phyloP scores from a whole-genome alignment of 108 stramenopile genomes.

The Discostella stelligeroides region DNA sequence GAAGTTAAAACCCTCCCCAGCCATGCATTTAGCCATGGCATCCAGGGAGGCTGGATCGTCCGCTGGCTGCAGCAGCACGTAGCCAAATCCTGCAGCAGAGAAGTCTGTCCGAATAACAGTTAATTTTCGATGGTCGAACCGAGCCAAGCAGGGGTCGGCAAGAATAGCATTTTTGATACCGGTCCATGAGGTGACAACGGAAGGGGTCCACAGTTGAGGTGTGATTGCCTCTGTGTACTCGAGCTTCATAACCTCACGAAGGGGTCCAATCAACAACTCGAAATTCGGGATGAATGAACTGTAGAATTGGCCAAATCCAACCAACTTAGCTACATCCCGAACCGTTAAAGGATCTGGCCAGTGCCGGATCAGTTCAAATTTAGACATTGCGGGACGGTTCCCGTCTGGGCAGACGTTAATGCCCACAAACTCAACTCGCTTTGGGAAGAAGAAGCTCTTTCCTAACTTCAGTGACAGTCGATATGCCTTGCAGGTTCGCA shows the following conservation, averaged over 20 bases:
- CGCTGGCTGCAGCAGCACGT: not conserved
- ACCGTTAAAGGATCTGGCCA: too few relatives aligned
- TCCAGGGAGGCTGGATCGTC: not conserved
- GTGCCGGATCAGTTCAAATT: too few relatives aligned
- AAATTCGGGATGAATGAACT: constrained; percentile 16
- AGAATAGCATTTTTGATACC: not conserved
- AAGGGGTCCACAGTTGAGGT: not conserved
- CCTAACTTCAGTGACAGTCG: constrained; percentile 1
- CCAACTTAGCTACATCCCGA: too few relatives aligned
- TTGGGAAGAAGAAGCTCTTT: not conserved
- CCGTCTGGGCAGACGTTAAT: constrained; percentile 13
- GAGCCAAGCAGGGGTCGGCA: not conserved
- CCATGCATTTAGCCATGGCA: not conserved
- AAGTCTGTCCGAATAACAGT: too few relatives aligned
- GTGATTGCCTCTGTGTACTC: not conserved
- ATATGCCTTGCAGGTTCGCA: not conserved
- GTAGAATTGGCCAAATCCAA: too few relatives aligned
- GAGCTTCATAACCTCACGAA: not conserved
- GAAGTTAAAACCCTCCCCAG: not conserved
- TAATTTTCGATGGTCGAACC: not conserved
- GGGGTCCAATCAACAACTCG: not conserved
- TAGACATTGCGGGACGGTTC: too few relatives aligned
- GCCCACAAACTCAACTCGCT: constrained; percentile 22
- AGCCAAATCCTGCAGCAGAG: not conserved
- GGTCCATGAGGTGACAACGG: not conserved